Evolutionary conservation across 257 asterid species (phyloP).

Genomic region (Jaltomata sinuosa): DNA sequence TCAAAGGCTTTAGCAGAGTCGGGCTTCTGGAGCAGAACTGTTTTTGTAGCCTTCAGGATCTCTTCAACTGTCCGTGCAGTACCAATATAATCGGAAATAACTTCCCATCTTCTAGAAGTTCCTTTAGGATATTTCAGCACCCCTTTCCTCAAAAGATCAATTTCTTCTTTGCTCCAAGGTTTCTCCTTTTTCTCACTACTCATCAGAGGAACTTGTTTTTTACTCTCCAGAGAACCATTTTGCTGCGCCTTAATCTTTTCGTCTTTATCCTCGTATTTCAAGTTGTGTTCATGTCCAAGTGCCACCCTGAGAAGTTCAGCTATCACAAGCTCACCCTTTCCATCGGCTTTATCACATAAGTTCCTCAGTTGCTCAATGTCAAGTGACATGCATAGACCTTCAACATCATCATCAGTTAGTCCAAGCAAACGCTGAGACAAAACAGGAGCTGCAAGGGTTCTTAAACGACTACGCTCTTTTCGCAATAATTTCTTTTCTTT

Average conservation of each 20-base stretch:
- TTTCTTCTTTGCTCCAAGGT: conserved; percentile 82
- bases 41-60: conserved; percentile 91
- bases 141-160: conserved; percentile 87
- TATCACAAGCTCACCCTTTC: conserved; percentile 37
- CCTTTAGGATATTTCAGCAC: conserved; percentile 90
- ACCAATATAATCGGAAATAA: conserved; percentile 83
- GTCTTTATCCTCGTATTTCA: conserved; percentile 32
- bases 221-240: conserved; percentile 43
- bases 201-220: conserved; percentile 22
- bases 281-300: conserved; percentile 29
- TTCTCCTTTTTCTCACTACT: conserved; percentile 50
- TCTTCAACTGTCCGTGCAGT: conserved; percentile 85
- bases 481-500: conserved; percentile 82
- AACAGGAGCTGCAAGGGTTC: conserved; percentile 49
- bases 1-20: conserved; percentile 89
- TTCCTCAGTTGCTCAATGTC: conserved; percentile 61
- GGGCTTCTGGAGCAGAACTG: conserved; percentile 92
- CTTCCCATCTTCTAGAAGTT: conserved; percentile 96
- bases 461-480: conserved; percentile 75
- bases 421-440: conserved; percentile 40
- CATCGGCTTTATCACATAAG: conserved; percentile 64
- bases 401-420: conserved; percentile 56
- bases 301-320: conserved; percentile 44
- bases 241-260: conserved; percentile 29
- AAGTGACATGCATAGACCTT: conserved; percentile 57